A percentile compares a stretch with the other conserved stretches of the same genome.
These are phyloP conservation scores for Dictyostelium purpureum DNA, from an alignment of 78 protist genomes.

Conservation along the genomic window DNA sequence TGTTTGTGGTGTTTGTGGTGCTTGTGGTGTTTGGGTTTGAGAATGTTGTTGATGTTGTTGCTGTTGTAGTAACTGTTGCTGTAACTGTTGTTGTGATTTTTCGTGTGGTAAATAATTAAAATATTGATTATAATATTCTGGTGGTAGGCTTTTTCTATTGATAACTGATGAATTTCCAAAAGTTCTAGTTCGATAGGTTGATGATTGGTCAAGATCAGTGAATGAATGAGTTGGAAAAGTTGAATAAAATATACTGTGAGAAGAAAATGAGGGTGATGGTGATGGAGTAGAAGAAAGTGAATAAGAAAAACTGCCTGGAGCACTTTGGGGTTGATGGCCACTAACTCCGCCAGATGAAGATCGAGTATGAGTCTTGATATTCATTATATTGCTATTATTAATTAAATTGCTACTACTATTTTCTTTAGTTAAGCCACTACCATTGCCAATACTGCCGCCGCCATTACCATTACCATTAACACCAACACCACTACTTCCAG, in stretches of 20 bases:
- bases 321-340: background rate
- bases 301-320: background rate
- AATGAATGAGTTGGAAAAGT: slow-evolving; percentile 17
- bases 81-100: background rate
- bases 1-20: background rate
- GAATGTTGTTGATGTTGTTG: background rate
- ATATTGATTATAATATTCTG: slow-evolving; percentile 73
- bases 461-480: background rate
- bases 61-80: too few relatives aligned
- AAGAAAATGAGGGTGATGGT: background rate
- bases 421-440: background rate
- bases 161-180: background rate
- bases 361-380: background rate
- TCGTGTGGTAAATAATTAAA: slow-evolving; percentile 17
- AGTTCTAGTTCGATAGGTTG: slow-evolving; percentile 53
- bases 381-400: background rate
- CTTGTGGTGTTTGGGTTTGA: background rate
- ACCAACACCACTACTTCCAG: background rate
- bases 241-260: background rate
- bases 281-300: background rate
- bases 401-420: slow-evolving; percentile 1
- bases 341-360: background rate
- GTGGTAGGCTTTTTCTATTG: slow-evolving; percentile 50
- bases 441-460: background rate
- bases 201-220: background rate